Evolutionary conservation across 2,329 filamentous ascomycete genomes (phyloP).

Genomic region (Penicillium sp.): DNA sequence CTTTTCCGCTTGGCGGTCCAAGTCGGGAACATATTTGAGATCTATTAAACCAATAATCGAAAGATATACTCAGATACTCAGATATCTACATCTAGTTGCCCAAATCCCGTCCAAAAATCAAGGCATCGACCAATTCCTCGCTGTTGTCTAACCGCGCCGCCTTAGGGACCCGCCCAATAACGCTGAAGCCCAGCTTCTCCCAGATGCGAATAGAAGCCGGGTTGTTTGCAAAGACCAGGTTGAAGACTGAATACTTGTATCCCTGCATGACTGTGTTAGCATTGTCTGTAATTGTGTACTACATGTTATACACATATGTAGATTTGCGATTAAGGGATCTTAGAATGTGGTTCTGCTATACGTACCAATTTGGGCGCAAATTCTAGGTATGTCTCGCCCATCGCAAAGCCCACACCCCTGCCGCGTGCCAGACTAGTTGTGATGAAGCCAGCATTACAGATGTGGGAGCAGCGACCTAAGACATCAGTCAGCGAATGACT

Average conservation of each 20-base stretch:
- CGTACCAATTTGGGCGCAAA: constrained; percentile 39
- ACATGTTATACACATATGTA: background rate
- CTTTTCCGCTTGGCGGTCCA: no score
- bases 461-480: constrained; percentile 40
- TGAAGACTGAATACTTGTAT: constrained; percentile 45
- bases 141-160: constrained; percentile 38
- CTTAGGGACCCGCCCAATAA: constrained; percentile 40
- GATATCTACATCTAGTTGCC: constrained; percentile 15
- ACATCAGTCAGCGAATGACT: background rate
- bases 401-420: constrained; percentile 36
- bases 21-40: no score
- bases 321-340: background rate
- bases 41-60: no score
- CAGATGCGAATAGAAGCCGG: constrained; percentile 40
- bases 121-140: constrained; percentile 38
- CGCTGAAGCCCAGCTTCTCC: constrained; percentile 39
- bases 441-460: constrained; percentile 42
- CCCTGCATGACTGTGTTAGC: constrained; percentile 24
- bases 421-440: constrained; percentile 34
- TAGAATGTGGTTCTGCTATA: background rate
- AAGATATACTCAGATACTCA: background rate
- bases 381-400: constrained; percentile 39
- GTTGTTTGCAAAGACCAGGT: constrained; percentile 43
- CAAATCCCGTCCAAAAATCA: constrained; percentile 39
- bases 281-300: background rate